Base-by-base conservation (phyloP, 176 grass and related monocot species). In the Aegilops bicornis region DNA sequence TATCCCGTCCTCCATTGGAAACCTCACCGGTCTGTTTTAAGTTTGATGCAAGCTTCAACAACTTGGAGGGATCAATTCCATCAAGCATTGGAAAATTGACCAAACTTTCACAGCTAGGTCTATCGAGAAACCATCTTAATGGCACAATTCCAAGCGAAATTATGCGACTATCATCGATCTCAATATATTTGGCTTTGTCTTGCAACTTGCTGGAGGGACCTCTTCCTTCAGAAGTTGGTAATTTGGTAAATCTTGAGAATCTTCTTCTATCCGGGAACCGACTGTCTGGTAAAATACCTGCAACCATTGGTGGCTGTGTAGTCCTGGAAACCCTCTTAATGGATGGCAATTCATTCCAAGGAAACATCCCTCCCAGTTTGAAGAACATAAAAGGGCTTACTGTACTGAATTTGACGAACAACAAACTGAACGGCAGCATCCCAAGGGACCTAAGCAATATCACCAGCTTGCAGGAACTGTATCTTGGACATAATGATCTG, bases 331-430 rank as follows among this genome's bases (percentile, higher is more conserved):
- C 11, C 19, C 83, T 91, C 36, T 61, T 45, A 69, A 24, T 91
- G 65, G 81, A 77, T 74, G 45, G n/a, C 2, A 91, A 91, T 48
- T 70, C 62, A 30, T 68, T 91, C 45, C 43, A 70, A 40, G 81
- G 86, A 64, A 45, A 22, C 64, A 85, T 88, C 69, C 86, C 89
- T 81, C 14, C 1, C 7, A 78, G 58, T 7, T 40, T 91, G 27
- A 62, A 8, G 36, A 77, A 81, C 16, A 72, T 88, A 70, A 80
- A 72, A 48, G 85, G 83, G 6, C 82, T 91, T 37, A 45, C 58
- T 30, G n/a, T 12, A 15, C 60, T 91, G 54, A 82, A 91, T 20
- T 60, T 82, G 27, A 86, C 78, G 0, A 40, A 30, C 22, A 90
- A 90, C 23, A 76, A 65, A 43, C 70, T 90, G 32, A 80, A 61